Evolutionary conservation across 202 grass and related monocot genomes (phyloP), one percentile per base, ranked within the genome.

Genomic region (Carex sylvatica): DNA sequence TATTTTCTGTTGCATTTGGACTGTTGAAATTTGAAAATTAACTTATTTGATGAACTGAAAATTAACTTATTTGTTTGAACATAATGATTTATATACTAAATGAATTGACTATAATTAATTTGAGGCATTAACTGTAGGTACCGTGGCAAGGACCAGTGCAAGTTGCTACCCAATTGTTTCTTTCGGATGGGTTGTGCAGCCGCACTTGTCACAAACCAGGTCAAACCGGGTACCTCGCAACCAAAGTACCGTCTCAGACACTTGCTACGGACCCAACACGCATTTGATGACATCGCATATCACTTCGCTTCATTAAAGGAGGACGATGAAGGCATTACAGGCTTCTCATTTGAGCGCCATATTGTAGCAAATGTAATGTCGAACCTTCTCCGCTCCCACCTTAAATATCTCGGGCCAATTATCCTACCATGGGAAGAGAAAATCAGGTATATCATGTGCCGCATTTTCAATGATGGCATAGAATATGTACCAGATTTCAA

Each of bases 151-250:
- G 92, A 94, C 83, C 88, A 11, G n/a, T 0, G 78, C 40, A 94
- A 94, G 86, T 86, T 92, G 42, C 69, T 94, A 56, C 87, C 86
- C 58, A 94, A 94, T 82, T 94, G 92, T 85, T 85, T 83, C 86
- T 94, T 94, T 80, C 87, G 92, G 65, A 92, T 88, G 51, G 92
- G 90, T 58, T 92, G 92, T 80, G 66, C 90, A 7, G 87, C 86
- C 0, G 65, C 61, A 38, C 81, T 94, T 3, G 2, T 93, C 0
- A 87, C 88, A 18, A 85, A 75, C 83, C 18, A 42, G 12, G 51
- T 13, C 16, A 2, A 12, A n/a, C n/a, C 58, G 1, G 15, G 15
- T 0, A 18, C 40, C 0, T 18, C 9, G 7, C 75, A 84, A 5
- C 70, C 75, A 1, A 92, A 86, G 84, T 94, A 94, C 46, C 61